Conservation (phyloP, 2,329 filamentous ascomycete genomes). For the Colletotrichum sp. region DNA sequence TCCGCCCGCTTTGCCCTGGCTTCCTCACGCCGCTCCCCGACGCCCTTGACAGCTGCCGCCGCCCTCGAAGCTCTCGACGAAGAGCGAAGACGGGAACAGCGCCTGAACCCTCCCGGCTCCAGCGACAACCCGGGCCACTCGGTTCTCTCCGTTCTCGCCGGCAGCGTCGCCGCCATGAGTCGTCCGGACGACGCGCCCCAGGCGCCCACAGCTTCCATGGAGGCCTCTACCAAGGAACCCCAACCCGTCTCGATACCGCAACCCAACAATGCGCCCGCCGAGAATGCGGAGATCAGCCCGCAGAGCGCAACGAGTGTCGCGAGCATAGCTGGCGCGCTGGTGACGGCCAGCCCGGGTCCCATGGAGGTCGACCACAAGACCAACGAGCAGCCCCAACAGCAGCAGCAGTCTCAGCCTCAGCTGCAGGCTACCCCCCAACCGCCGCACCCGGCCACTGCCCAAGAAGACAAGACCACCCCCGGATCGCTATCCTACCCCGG, state of each 20-base stretch:
- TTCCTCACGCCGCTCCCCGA: conserved; percentile 45
- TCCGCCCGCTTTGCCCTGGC: conserved; percentile 53
- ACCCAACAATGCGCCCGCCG: conserved; percentile 35
- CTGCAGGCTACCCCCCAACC: conserved; percentile 47
- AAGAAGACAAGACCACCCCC: conserved; percentile 57
- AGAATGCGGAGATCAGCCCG: conserved; percentile 48
- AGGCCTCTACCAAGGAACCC: conserved; percentile 38
- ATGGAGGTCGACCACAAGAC: conserved; percentile 59
- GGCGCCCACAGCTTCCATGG: conserved; percentile 49
- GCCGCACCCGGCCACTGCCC: conserved; percentile 46
- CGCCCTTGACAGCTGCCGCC: conserved; percentile 45
- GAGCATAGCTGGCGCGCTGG: conserved; percentile 45
- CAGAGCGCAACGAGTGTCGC: conserved; percentile 44
- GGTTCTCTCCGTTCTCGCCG: conserved; percentile 59
- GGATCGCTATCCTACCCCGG: conserved; percentile 61
- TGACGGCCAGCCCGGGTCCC: conserved; percentile 56
- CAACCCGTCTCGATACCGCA: conserved; percentile 29
- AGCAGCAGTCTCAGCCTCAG: conserved; percentile 45
- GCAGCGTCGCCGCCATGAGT: conserved; percentile 58
- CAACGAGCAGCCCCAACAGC: conserved; percentile 30
- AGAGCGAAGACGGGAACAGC: conserved; percentile 47
- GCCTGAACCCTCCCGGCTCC: conserved; percentile 44
- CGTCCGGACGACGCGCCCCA: conserved; percentile 59
- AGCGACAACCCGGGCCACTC: conserved; percentile 61
- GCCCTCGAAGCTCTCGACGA: conserved; percentile 61